Evolutionary conservation across 1,284 basidiomycete genomes (phyloP), one percentile per base, ranked within the genome.

Genomic region (Boletus holoroseus): DNA sequence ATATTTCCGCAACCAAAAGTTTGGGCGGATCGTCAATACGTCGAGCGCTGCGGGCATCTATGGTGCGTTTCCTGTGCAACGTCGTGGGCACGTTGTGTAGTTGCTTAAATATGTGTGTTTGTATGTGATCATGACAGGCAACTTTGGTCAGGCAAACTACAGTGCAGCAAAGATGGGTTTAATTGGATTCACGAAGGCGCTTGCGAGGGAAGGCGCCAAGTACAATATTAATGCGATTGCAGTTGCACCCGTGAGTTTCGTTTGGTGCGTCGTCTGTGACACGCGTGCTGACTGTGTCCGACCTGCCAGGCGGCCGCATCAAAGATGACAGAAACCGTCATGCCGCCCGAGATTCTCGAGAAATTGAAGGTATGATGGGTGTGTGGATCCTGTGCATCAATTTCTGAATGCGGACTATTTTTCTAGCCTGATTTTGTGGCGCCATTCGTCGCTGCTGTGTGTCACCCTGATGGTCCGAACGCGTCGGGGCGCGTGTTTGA

Each of bases 101-200:
- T 16, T 20, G 15, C 16, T 44, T 5, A 20, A 20, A 13, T 7
- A 4, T n/a, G 6, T n/a, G 20, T 31, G 12, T 2, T 8, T 30
- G 9, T 4, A 28, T 11, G n/a, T 28, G 31, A 15, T 27, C 1
- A 3, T 26, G 26, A 37, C 72, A 85, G 91, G 94, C 8, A 98
- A 97, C 76, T 92, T 95, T 68, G 96, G 95, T 16, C 96, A 99
- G 71, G 85, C 93, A 16, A 99, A 99, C 73, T 91, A 91, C 66
- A 88, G 85, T 53, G 86, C 88, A 3, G 89, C 88, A 1, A 91
- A 91, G 76, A 93, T 94, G 90, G 91, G 83, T 63, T 79, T 96
- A 38, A 78, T 95, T 43, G 85, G 76, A 1, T 94, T 98, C 73
- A 91, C 94, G 26, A 94, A 93, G 69, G 94, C 95, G 2, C 81